These are phyloP conservation scores for Candida mesenterica DNA, from an alignment of 1,139 yeast genomes.

Conservation along the genomic window DNA sequence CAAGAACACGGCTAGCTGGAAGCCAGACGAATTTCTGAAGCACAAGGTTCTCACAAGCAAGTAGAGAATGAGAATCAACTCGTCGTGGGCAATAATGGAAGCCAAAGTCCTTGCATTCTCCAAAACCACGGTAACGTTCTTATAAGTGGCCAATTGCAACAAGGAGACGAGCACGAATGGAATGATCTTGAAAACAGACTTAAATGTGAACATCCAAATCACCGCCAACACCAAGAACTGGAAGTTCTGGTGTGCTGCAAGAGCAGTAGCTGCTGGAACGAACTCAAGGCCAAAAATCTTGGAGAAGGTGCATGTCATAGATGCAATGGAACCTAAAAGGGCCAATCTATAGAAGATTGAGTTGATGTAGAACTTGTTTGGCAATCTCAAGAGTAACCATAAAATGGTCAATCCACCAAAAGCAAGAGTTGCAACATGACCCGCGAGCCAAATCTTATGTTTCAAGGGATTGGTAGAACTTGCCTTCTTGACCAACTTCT, in stretches of 20 bases:
- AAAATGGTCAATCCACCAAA: conserved; percentile 50
- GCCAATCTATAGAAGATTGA: conserved; percentile 51
- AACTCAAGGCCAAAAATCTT: conserved; percentile 56
- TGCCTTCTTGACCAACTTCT: conserved; percentile 40
- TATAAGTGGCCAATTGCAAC: conserved; percentile 49
- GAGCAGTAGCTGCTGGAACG: conserved; percentile 55
- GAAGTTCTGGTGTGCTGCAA: conserved; percentile 67
- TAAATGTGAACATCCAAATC: conserved; percentile 63
- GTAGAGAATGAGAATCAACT: conserved; percentile 51
- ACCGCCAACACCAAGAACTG: conserved; percentile 56
- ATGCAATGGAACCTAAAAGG: conserved; percentile 53
- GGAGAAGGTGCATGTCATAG: conserved; percentile 53
- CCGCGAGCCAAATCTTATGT: conserved; percentile 58
- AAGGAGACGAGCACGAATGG: conserved; percentile 59
- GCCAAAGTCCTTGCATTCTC: conserved; percentile 41
- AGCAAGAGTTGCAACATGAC: conserved; percentile 51
- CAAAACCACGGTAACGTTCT: conserved; percentile 41
- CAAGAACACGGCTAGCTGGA: conserved; percentile 54
- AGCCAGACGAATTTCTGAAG: conserved; percentile 68
- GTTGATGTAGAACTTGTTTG: conserved; percentile 45
- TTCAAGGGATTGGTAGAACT: conserved; percentile 40
- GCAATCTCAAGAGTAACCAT: conserved; percentile 48
- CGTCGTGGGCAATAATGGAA: conserved; percentile 58
- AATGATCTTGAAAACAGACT: conserved; percentile 60
- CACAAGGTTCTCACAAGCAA: conserved; percentile 58